Evolutionary conservation across 805 yeast species (phyloP).

Genomic region (Hanseniaspora valbyensis): DNA sequence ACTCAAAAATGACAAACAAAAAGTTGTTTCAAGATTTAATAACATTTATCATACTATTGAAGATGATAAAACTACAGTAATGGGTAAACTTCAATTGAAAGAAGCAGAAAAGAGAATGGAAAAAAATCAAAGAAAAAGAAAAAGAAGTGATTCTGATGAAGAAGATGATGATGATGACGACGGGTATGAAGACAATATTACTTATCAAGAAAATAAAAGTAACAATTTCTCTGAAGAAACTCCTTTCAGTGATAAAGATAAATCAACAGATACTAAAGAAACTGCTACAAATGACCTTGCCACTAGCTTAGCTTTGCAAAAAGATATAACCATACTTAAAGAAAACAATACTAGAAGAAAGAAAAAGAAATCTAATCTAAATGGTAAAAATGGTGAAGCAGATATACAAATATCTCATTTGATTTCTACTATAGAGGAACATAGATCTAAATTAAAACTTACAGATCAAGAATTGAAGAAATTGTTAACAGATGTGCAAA

Average conservation of each 20-base stretch:
- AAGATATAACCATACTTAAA: neutral
- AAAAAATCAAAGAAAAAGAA: constrained; percentile 23
- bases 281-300: no score
- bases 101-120: constrained; percentile 63
- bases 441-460: constrained; percentile 61
- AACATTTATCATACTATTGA: constrained; percentile 68
- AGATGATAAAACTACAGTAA: constrained; percentile 60
- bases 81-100: constrained; percentile 65
- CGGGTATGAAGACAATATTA: constrained; percentile 16
- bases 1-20: constrained; percentile 26
- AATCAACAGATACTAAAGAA: no score
- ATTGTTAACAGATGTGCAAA: constrained; percentile 82
- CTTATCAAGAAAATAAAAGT: constrained; percentile 18
- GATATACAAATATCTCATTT: constrained; percentile 62
- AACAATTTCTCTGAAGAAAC: constrained; percentile 21
- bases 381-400: neutral
- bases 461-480: constrained; percentile 77
- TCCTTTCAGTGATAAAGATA: no score
- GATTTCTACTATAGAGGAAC: constrained; percentile 62
- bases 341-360: neutral
- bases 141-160: constrained; percentile 20
- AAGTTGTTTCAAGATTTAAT: constrained; percentile 49
- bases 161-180: constrained; percentile 17
- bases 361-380: constrained; percentile 5
- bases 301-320: no score